Evolutionary conservation across 2,329 filamentous ascomycete species (phyloP), one percentile per base, ranked within the genome.

Genomic region (Stagonosporopsis vannaccii): DNA sequence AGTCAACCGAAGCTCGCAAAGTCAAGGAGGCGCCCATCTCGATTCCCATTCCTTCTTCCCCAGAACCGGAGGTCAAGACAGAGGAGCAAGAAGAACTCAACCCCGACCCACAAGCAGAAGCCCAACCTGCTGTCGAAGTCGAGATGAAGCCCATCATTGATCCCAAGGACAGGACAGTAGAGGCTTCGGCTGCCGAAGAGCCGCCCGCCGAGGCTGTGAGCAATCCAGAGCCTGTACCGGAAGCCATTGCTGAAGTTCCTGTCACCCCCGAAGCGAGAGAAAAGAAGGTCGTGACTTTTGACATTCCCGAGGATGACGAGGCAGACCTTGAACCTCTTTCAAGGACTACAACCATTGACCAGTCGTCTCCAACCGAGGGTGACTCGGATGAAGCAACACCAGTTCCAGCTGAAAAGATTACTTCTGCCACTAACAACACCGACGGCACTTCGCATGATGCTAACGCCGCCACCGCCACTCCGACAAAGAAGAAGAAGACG

Each of bases 401-500:
- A 28, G 46, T 33, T 17, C 9, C 47, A 13, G 58, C 61, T 20
- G 61, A 57, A 42, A 20, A 45, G 35, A 26, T 23, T n/a, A 33
- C 49, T 11, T 53, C 58, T 26, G 25, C 46, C 43, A 56, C 40
- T 26, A 56, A 58, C 17, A 55, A 61, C 17, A 45, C 43, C 25
- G 68, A 71, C 4, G 60, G 61, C 28, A 52, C 60, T 28, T 51
- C 60, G 15, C 68, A 70, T 43, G 70, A 68, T 30, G 56, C 67
- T 11, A 61, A 52, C 15, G 51, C 59, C 23, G 63, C 61, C 20
- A 61, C 56, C 40, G 54, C 63, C n/a, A 71, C 70, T 11, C 72
- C 72, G 1, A 69, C 66, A 0, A 79, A 77, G 65, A 82, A 82
- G 69, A 81, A 80, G 69, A 82, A 81, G 60, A 80, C 80, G 5